A percentile compares a stretch with the other conserved stretches of the same genome.
These are phyloP conservation scores for Aspergillus ostianus DNA, from an alignment of 495 filamentous ascomycete genomes.

Conservation along the genomic window DNA sequence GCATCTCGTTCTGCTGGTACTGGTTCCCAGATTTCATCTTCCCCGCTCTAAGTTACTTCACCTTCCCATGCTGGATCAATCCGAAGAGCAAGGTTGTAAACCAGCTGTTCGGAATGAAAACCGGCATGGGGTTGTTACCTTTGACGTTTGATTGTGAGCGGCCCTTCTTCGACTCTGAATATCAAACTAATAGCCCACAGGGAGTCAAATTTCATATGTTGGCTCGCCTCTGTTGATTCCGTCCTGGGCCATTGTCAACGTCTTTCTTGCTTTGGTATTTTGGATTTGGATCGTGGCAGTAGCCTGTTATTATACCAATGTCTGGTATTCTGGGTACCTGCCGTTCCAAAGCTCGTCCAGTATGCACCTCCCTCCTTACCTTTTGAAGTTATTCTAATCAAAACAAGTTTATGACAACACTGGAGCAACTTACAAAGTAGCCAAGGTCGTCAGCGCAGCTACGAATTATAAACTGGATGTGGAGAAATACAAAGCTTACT, in stretches of 20 bases:
- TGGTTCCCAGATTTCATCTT: conserved; percentile 79
- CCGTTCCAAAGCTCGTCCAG: conserved; percentile 28
- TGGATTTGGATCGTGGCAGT: conserved; percentile 78
- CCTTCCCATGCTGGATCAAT: conserved; percentile 78
- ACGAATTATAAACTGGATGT: conserved; percentile 67
- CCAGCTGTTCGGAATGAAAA: conserved; percentile 76
- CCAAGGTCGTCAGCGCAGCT: conserved; percentile 60
- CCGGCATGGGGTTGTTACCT: conserved; percentile 75
- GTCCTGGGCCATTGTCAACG: conserved; percentile 82
- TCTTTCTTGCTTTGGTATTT: conserved; percentile 68
- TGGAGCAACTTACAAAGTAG: conserved; percentile 72
- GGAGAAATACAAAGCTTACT: conserved; percentile 69
- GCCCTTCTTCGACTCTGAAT: conserved; percentile 31
- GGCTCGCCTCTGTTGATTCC: conserved; percentile 76
- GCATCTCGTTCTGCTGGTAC: conserved; percentile 62
- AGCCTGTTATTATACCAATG: conserved; percentile 47
- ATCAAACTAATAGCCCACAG: conserved; percentile 47
- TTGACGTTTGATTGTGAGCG: conserved; percentile 67
- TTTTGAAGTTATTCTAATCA: not conserved
- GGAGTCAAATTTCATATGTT: conserved; percentile 84
- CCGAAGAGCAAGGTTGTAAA: conserved; percentile 73
- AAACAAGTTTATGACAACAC: conserved; percentile 75
- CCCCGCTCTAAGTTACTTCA: conserved; percentile 81
- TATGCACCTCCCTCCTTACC: conserved; percentile 4
- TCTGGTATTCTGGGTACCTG: conserved; percentile 46